A percentile compares a stretch with the other conserved stretches of the same genome.
Evolutionary conservation across 352 stramenopile genomes (phyloP).

Genomic region (Phytophthora vignae): DNA sequence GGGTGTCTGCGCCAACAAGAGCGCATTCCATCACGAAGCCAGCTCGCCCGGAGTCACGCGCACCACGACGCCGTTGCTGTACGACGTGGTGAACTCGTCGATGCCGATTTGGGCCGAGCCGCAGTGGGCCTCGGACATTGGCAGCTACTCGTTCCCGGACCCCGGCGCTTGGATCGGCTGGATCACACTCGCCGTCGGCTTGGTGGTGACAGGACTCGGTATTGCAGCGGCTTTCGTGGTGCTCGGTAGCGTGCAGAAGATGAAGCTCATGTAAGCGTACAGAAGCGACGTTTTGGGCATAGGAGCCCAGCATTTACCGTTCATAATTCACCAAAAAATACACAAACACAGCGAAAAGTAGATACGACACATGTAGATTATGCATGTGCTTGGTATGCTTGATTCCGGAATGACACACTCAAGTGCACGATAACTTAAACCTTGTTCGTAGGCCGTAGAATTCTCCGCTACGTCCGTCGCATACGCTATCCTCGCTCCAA

Average conservation of each 20-base stretch:
- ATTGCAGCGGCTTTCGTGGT: constrained; percentile 56
- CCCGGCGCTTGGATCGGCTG: constrained; percentile 77
- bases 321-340: constrained; percentile 21
- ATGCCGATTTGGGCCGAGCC: constrained; percentile 86
- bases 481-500: no score
- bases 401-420: not conserved
- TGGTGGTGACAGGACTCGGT: constrained; percentile 53
- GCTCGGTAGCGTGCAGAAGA: constrained; percentile 76
- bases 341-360: constrained; percentile 19
- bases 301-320: not conserved
- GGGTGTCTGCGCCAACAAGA: constrained; percentile 66
- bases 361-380: constrained; percentile 1
- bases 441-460: no score
- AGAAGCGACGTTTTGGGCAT: not conserved
- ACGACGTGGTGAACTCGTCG: constrained; percentile 67
- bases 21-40: constrained; percentile 82
- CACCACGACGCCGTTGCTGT: constrained; percentile 56
- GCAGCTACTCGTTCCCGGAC: constrained; percentile 85
- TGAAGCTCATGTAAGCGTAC: constrained; percentile 79
- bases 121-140: constrained; percentile 68
- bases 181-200: constrained; percentile 64
- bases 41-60: constrained; percentile 70
- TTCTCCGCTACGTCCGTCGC: no score
- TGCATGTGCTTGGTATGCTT: not conserved
- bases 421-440: constrained; percentile 22